Evolutionary conservation across 2,329 filamentous ascomycete genomes (phyloP).

Genomic region (Metarhizium brunneum): DNA sequence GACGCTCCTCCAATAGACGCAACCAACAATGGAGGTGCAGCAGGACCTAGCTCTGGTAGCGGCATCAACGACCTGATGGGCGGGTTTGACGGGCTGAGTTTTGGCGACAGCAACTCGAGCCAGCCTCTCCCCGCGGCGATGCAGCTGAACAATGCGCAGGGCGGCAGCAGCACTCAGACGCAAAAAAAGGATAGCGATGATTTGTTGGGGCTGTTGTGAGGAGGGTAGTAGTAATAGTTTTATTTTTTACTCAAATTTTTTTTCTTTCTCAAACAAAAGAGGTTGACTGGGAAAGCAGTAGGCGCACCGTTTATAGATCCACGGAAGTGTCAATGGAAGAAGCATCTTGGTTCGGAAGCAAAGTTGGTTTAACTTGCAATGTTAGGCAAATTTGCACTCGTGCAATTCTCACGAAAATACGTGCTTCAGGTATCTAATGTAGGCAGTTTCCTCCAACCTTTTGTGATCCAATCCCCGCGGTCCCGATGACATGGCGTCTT

Average conservation of each 20-base stretch:
- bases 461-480: neutral
- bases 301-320: constrained; percentile 2
- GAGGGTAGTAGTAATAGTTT: neutral
- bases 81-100: constrained; percentile 73
- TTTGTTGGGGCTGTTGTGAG: constrained; percentile 36
- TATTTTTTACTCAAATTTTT: neutral
- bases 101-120: constrained; percentile 47
- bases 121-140: constrained; percentile 57
- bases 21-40: constrained; percentile 19
- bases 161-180: constrained; percentile 14
- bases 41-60: constrained; percentile 30
- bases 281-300: neutral
- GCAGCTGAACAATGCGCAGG: constrained; percentile 37
- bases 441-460: neutral
- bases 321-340: neutral
- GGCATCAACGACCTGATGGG: constrained; percentile 84
- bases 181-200: constrained; percentile 53
- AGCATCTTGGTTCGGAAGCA: neutral
- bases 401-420: neutral
- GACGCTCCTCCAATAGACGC: constrained; percentile 50
- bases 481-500: neutral
- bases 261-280: neutral
- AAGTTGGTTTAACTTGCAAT: neutral
- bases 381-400: neutral
- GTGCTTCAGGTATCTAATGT: neutral